These are phyloP conservation scores for Exophiala sideris DNA, from an alignment of 2,329 filamentous ascomycete genomes.

Conservation along the genomic window DNA sequence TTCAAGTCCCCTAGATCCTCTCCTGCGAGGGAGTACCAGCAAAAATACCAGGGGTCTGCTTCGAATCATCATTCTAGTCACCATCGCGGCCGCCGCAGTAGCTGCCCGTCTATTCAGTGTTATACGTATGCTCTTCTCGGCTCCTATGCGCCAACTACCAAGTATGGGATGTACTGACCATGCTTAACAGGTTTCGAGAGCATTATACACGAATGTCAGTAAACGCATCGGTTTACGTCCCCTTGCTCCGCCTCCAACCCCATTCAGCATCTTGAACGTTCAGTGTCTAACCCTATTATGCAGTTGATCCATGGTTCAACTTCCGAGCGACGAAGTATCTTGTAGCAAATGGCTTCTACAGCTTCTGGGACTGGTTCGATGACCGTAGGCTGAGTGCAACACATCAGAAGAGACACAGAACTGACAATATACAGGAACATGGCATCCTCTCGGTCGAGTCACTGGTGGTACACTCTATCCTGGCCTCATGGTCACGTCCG, in stretches of 20 bases:
- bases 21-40: constrained; percentile 75
- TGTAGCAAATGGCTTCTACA: constrained; percentile 94
- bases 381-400: constrained; percentile 59
- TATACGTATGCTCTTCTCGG: constrained; percentile 67
- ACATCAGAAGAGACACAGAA: constrained; percentile 2
- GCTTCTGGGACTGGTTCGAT: constrained; percentile 99
- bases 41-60: constrained; percentile 80
- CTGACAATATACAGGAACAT: constrained; percentile 63
- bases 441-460: constrained; percentile 96
- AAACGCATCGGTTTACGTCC: constrained; percentile 17
- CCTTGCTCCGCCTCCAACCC: neutral
- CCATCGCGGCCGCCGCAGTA: constrained; percentile 88
- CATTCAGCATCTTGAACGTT: neutral
- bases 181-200: constrained; percentile 76
- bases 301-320: constrained; percentile 99
- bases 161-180: constrained; percentile 6
- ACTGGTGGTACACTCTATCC: constrained; percentile 98
- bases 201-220: constrained; percentile 99
- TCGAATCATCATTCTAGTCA: constrained; percentile 80
- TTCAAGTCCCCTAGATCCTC: constrained; percentile 46
- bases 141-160: neutral
- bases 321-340: constrained; percentile 98
- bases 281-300: constrained; percentile 30
- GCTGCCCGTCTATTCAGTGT: constrained; percentile 96
- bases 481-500: constrained; percentile 98